These are phyloP conservation scores for Solanum clarkiae DNA, from an alignment of 257 asterid genomes.

Conservation along the genomic window DNA sequence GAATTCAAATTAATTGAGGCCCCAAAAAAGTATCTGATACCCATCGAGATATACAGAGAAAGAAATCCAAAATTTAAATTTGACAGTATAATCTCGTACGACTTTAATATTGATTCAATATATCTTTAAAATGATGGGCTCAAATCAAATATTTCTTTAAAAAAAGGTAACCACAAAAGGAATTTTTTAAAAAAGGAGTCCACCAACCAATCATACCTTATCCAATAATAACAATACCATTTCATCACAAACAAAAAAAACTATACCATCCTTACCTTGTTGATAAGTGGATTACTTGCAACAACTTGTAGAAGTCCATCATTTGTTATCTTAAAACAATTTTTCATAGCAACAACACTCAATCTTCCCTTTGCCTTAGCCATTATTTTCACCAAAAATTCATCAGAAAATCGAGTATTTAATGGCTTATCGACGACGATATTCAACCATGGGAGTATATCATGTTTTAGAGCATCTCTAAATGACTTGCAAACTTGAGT, in stretches of 20 bases:
- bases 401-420: slow-evolving; percentile 28
- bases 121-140: neutral
- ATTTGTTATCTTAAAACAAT: slow-evolving; percentile 50
- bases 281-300: slow-evolving; percentile 37
- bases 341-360: slow-evolving; percentile 34
- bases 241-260: neutral
- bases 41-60: rapidly evolving
- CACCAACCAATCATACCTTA: slow-evolving; percentile 29
- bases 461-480: slow-evolving; percentile 41
- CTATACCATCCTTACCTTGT: slow-evolving; percentile 27
- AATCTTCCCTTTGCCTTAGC: slow-evolving; percentile 43
- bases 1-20: neutral
- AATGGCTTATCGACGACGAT: slow-evolving; percentile 44
- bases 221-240: neutral
- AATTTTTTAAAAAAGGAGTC: neutral
- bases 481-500: slow-evolving; percentile 53
- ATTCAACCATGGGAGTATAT: slow-evolving; percentile 60
- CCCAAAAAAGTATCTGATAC: neutral
- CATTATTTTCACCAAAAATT: slow-evolving; percentile 29
- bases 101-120: neutral
- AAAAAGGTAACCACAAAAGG: neutral
- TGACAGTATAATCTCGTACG: neutral
- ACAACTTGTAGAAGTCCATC: slow-evolving; percentile 35
- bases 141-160: neutral
- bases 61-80: neutral